Evolutionary conservation across 1,284 basidiomycete genomes (phyloP).

Genomic region (Caloboletus inedulis): DNA sequence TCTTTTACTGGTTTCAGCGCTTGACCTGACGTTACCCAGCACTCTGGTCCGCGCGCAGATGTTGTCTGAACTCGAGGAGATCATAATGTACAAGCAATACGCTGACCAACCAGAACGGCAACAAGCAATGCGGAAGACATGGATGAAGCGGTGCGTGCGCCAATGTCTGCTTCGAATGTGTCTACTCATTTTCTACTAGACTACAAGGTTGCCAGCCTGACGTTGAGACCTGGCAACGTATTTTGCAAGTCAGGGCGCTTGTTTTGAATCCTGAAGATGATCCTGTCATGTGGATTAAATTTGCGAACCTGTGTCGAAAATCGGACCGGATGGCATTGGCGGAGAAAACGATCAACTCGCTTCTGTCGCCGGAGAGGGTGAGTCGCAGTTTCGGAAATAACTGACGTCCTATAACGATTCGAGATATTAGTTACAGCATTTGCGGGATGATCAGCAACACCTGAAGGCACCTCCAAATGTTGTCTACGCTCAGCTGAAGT

Average conservation of each 20-base stretch:
- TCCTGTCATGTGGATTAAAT: slow-evolving; percentile 96
- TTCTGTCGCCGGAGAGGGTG: slow-evolving; percentile 70
- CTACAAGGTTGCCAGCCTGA: slow-evolving; percentile 97
- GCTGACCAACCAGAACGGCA: slow-evolving; percentile 94
- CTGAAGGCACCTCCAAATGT: slow-evolving; percentile 90
- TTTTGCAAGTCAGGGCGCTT: slow-evolving; percentile 92
- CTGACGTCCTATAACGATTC: slow-evolving; percentile 4
- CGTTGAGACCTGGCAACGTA: slow-evolving; percentile 99
- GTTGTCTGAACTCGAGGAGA: slow-evolving; percentile 98
- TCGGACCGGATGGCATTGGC: slow-evolving; percentile 86
- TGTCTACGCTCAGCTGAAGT: slow-evolving; percentile 96
- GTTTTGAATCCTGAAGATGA: slow-evolving; percentile 94
- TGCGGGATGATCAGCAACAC: slow-evolving; percentile 52
- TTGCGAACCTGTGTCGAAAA: slow-evolving; percentile 85
- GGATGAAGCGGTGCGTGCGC: slow-evolving; percentile 80
- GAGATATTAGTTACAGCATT: slow-evolving; percentile 35
- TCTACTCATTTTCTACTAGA: slow-evolving; percentile 39
- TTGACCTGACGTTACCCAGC: slow-evolving; percentile 41
- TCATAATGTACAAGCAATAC: slow-evolving; percentile 93
- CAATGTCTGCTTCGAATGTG: not conserved
- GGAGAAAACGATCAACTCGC: slow-evolving; percentile 95
- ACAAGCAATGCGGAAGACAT: slow-evolving; percentile 82
- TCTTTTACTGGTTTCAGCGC: not conserved
- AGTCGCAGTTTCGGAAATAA: slow-evolving; percentile 8
- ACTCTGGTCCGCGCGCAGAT: slow-evolving; percentile 98